These are phyloP conservation scores for Scutellaria galericulata DNA, from an alignment of 257 asterid genomes.

Conservation along the genomic window DNA sequence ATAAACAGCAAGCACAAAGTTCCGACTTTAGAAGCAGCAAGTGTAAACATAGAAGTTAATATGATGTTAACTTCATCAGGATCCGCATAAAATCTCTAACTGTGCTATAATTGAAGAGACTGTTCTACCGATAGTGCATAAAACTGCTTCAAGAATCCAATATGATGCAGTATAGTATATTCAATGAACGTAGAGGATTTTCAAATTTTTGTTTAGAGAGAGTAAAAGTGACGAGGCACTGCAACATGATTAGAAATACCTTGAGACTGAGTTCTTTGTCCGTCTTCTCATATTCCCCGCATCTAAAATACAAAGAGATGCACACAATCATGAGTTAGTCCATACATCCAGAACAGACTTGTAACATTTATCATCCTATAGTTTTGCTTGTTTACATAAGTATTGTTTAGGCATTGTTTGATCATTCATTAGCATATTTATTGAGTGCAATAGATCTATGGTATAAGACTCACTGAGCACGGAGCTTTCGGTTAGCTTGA, in stretches of 20 bases:
- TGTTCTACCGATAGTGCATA: background rate
- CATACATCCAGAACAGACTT: slow-evolving; percentile 1
- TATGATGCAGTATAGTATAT: background rate
- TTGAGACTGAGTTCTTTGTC: slow-evolving; percentile 61
- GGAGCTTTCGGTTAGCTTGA: slow-evolving; percentile 63
- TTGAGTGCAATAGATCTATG: slow-evolving; percentile 11
- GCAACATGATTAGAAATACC: slow-evolving; percentile 47
- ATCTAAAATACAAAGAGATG: slow-evolving; percentile 51
- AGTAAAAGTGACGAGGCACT: slow-evolving; percentile 1
- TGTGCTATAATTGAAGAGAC: slow-evolving; percentile 1
- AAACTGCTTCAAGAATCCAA: background rate
- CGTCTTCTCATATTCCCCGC: slow-evolving; percentile 59
- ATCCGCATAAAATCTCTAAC: background rate
- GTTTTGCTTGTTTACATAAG: slow-evolving; percentile 11
- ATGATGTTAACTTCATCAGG: background rate
- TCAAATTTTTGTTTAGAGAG: background rate
- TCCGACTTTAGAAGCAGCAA: background rate
- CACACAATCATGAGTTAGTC: background rate
- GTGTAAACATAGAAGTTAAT: background rate
- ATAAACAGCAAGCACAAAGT: slow-evolving; percentile 25
- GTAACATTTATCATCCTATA: slow-evolving; percentile 1
- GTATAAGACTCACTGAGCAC: slow-evolving; percentile 57
- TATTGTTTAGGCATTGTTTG: background rate
- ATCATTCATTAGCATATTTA: slow-evolving; percentile 11
- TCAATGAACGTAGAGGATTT: slow-evolving; percentile 7